Conservation (phyloP, 2,329 filamentous ascomycete genomes). For the Penicillium crustosum region DNA sequence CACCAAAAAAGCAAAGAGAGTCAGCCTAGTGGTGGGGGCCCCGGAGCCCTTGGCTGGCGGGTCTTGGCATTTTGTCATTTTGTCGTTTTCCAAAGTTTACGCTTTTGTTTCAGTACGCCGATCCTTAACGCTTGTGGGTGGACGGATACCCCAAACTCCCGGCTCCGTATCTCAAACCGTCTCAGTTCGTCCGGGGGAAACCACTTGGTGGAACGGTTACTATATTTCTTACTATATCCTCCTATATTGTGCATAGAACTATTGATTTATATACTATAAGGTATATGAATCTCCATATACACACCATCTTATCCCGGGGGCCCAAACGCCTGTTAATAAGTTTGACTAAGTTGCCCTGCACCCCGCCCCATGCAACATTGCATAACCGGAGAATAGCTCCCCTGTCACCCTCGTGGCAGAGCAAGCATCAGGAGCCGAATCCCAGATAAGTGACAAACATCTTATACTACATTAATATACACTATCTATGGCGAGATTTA, state of each 20-base stretch:
- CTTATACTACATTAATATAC: background rate
- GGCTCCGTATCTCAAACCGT: conserved; percentile 1
- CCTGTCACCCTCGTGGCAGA: conserved; percentile 11
- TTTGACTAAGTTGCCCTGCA: background rate
- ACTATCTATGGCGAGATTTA: background rate
- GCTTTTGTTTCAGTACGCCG: conserved; percentile 19
- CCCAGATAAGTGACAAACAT: background rate
- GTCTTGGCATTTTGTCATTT: conserved; percentile 8
- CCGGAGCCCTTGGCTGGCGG: background rate
- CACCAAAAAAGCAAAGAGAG: background rate
- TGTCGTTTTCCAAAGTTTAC: background rate
- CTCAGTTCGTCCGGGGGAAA: conserved; percentile 6
- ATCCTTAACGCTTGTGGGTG: conserved; percentile 4
- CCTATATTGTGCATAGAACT: background rate
- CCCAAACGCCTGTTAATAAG: background rate
- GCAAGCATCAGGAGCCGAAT: conserved; percentile 7
- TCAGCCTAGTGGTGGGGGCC: conserved; percentile 21
- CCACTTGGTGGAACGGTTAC: background rate
- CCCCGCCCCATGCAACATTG: background rate
- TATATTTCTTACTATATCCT: background rate
- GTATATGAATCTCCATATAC: background rate
- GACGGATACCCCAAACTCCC: background rate
- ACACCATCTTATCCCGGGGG: background rate
- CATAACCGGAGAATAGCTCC: conserved; percentile 6
- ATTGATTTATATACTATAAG: background rate